Evolutionary conservation across 192 early-diverging fungal genomes (phyloP), one percentile per base, ranked within the genome.

Genomic region (Gonapodya prolifera): DNA sequence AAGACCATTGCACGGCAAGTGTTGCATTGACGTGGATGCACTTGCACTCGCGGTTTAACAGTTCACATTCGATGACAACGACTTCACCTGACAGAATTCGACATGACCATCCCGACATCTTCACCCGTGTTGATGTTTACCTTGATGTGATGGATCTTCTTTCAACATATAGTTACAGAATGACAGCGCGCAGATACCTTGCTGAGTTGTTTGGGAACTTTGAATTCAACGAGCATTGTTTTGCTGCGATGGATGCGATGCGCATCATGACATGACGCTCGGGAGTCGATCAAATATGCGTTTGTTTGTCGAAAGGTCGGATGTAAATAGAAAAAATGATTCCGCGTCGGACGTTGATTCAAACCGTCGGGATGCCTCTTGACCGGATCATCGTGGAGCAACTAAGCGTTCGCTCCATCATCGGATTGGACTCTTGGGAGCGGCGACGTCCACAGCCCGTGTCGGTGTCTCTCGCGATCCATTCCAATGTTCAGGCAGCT

Each of bases 401-500:
- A 82, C 88, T 98, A 34, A 83, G 89, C 30, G 91, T 98, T 69
- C 91, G 89, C 73, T 92, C 89, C 61, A 89, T 92, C 69, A 87
- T 96, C 45, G 97, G 97, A 2, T 92, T 94, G 70, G 96, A 99
- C 83, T 87, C 91, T 28, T 99, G 97, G 96, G 95, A 95, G 78
- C 87, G 94, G 18, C 85, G 85, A n/a, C 93, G 94, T 80, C 80
- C 86, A 2, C 96, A 98, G 80, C 94, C 96, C 23, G 85, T 99
- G 73, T 87, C 90, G 13, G 90, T 99, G 45, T 91, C 91, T 69
- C 83, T 94, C 2, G 86, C 85, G 34, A 85, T 96, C 30, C 87
- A 89, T 79, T 91, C 92, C 2, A 89, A 91, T 69, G 88, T 97
- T 45, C 82, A 87, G 70, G 85, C 88, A 29, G 93, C 94, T 16